phyloP scores from a whole-genome alignment of 1,139 yeast genomes.

The Diutina mesorugosa region DNA sequence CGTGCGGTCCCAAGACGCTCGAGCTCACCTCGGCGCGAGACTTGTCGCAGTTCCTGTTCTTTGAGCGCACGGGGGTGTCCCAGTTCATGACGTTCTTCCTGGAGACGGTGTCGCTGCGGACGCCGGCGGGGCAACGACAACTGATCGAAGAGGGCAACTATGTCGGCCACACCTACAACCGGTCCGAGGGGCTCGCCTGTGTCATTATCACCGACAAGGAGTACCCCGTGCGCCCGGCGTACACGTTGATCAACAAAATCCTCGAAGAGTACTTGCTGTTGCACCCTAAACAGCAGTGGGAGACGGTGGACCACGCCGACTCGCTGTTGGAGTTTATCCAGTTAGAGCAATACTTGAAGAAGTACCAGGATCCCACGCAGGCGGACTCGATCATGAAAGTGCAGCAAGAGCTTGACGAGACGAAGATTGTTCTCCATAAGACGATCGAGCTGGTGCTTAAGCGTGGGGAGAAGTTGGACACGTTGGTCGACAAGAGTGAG shows the following conservation, averaged over 20 bases:
- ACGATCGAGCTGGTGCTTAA: slow-evolving; percentile 90
- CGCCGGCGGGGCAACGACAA: slow-evolving; percentile 84
- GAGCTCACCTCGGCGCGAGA: slow-evolving; percentile 78
- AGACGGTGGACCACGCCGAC: slow-evolving; percentile 35
- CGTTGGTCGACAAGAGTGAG: slow-evolving; percentile 89
- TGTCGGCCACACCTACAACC: slow-evolving; percentile 82
- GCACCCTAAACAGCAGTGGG: slow-evolving; percentile 72
- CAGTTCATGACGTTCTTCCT: slow-evolving; percentile 95
- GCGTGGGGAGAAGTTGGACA: slow-evolving; percentile 91
- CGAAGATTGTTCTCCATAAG: slow-evolving; percentile 90
- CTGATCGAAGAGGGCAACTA: slow-evolving; percentile 87
- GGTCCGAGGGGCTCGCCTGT: slow-evolving; percentile 89
- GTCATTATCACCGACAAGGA: slow-evolving; percentile 89
- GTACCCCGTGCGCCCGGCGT: slow-evolving; percentile 96
- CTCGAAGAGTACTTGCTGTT: slow-evolving; percentile 81
- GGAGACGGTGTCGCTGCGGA: slow-evolving; percentile 81
- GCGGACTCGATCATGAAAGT: slow-evolving; percentile 96
- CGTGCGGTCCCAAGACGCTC: slow-evolving; percentile 39
- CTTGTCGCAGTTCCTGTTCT: slow-evolving; percentile 74
- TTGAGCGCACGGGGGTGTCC: slow-evolving; percentile 63
- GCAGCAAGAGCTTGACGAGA: slow-evolving; percentile 95
- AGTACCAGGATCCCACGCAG: slow-evolving; percentile 93
- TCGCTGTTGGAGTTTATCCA: slow-evolving; percentile 40
- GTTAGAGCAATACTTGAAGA: slow-evolving; percentile 56
- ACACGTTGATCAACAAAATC: slow-evolving; percentile 78